A percentile compares a stretch with the other conserved stretches of the same genome.
These are phyloP conservation scores for Pleurotus ostreatus DNA, from an alignment of 768 basidiomycete genomes.

Conservation along the genomic window DNA sequence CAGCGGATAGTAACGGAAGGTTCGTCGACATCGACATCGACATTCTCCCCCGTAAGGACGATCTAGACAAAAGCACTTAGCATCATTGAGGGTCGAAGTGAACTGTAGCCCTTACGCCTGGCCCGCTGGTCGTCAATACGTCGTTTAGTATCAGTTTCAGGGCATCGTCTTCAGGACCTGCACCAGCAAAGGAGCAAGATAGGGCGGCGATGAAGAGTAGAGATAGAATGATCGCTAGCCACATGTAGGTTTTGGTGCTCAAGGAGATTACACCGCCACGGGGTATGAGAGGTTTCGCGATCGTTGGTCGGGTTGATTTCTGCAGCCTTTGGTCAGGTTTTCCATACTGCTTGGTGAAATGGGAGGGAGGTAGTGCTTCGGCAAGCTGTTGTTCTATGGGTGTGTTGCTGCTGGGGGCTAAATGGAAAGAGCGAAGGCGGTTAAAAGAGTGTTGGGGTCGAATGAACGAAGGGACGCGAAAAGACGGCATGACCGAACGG, in stretches of 20 bases:
- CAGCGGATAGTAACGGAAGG: slow-evolving; percentile 53
- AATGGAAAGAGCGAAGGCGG: slow-evolving; percentile 40
- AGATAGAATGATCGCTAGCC: slow-evolving; percentile 39
- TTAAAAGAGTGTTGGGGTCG: slow-evolving; percentile 30
- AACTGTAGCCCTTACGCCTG: slow-evolving; percentile 35
- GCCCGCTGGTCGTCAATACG: slow-evolving; percentile 30
- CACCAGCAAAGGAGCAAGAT: slow-evolving; percentile 47
- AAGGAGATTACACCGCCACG: background rate
- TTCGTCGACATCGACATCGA: slow-evolving; percentile 57
- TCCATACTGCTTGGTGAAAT: background rate
- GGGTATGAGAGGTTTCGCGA: background rate
- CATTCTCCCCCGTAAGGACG: slow-evolving; percentile 51
- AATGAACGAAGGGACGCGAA: slow-evolving; percentile 25
- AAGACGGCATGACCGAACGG: slow-evolving; percentile 19
- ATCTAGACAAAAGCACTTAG: slow-evolving; percentile 30
- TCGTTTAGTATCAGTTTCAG: slow-evolving; percentile 37
- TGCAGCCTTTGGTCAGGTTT: background rate
- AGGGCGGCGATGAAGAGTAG: slow-evolving; percentile 44
- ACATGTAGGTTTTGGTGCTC: slow-evolving; percentile 14
- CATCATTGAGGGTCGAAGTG: background rate
- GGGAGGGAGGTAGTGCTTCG: slow-evolving; percentile 16
- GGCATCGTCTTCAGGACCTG: slow-evolving; percentile 32
- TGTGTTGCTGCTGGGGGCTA: slow-evolving; percentile 23
- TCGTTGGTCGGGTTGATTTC: background rate
- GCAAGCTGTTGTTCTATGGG: slow-evolving; percentile 9